Base-by-base conservation (phyloP, 2,329 filamentous ascomycete genomes). In the Pseudocercospora fijiensis region DNA sequence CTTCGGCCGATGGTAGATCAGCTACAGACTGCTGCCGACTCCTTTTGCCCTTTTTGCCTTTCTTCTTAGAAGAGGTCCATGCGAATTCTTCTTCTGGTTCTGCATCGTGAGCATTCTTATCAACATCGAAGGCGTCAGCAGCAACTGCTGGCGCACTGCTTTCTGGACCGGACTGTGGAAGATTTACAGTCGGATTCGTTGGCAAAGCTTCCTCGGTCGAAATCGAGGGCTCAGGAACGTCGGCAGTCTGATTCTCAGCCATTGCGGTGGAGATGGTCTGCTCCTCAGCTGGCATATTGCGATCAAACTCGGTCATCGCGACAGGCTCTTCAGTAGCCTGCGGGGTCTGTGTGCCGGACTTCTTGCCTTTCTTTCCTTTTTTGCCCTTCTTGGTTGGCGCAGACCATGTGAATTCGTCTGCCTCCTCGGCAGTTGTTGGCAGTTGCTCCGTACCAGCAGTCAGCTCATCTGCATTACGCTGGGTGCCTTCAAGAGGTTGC, bases 31-130 rank as follows among this genome's bases (percentile, higher is more conserved):
- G 55, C 61, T 58, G 45, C 26, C 24, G 65, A 47, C 52, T 55
- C 70, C 79, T 81, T 26, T 71, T 71, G 65, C 74, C 81, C 53
- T 78, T 80, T 70, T 78, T 82, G 41, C 76, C 78, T 63, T 79
- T 76, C 57, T 65, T 65, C 11, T 62, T 61, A 30, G 67, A 62
- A n/a, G 52, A 57, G 0, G 55, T 47, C 13, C 64, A 57, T 1
- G 62, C 20, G 24, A 52, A 62, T 18, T 68, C 64, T 13, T 57
- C 55, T 11, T 43, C 56, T 18, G 63, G 53, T n/a, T 67, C 66
- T 4, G 41, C 53, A 13, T 66, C 62, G n/a, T 30, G 22, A 18
- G 5, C 7, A 8, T 53, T n/a, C 49, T 30, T 59, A 49, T 26
- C 49, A 2, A 18, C 16, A 9, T 53, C 16, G 16, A 18, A n/a